Evolutionary conservation across 2,329 filamentous ascomycete species (phyloP), one percentile per base, ranked within the genome.

Genomic region (Aspergillus puulaauensis): DNA sequence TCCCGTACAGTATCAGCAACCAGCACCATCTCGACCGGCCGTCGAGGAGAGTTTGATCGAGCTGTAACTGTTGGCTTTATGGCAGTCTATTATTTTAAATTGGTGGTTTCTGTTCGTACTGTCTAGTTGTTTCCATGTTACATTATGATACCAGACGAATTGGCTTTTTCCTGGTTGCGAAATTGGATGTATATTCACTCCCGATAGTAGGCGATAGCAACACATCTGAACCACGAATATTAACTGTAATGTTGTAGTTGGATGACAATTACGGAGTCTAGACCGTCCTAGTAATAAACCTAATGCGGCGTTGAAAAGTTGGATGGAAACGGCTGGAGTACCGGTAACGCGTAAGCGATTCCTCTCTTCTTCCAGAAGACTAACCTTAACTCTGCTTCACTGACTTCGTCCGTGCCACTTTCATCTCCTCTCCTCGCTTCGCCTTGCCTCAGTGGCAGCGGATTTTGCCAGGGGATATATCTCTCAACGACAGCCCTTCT

Each of bases 11-110:
- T 55, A 63, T 35, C 60, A 64, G 57, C 65, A 67, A 46, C 56
- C 67, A 27, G 31, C 61, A 9, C 58, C 63, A 8, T 49, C 67
- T 24, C 64, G 64, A 40, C 66, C 68, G 2, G 61, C 59, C 6
- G 67, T 68, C 12, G 69, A 71, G 45, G 69, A 71, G 57, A 70
- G 68, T 56, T 54, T 71, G 51, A 71, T 71, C 57, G 69, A 71
- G 54, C 60, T 71, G 57, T 71, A 64, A 50, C 35, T 48, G 24
- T 33, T 24, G 15, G 44, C 23, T 35, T 15, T 24, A 12, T 56
- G n/a, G 23, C 23, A 27, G 19, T 44, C 12, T 35, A 49, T 57
- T 5, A 19, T 40, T 24, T 27, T 27, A 24, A n/a, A 19, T 9
- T 52, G 47, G 43, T 47, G 31, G 46, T 47, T 17, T 47, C 21